phyloP scores from a whole-genome alignment of 1,284 basidiomycete species.

The Irpex sp. region DNA sequence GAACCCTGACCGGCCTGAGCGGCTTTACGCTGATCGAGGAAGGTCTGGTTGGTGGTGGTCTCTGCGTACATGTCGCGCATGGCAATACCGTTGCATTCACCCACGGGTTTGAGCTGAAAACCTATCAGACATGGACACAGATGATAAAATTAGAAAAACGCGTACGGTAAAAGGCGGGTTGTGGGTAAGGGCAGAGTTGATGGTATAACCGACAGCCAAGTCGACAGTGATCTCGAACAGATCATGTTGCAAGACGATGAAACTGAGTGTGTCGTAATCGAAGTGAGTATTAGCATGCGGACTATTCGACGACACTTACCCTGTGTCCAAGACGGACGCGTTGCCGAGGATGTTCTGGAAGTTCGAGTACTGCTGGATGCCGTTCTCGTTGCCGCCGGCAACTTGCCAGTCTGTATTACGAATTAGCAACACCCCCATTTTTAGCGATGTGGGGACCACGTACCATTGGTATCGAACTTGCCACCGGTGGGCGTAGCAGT shows the following conservation, averaged over 20 bases:
- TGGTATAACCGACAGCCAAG: constrained; percentile 82
- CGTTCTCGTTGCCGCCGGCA: constrained; percentile 65
- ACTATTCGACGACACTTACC: constrained; percentile 31
- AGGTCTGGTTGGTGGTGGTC: constrained; percentile 55
- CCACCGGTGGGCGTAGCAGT: constrained; percentile 53
- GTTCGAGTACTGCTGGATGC: constrained; percentile 46
- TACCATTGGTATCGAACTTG: constrained; percentile 81
- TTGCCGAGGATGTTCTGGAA: constrained; percentile 65
- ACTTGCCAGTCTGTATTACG: constrained; percentile 72
- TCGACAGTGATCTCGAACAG: constrained; percentile 84
- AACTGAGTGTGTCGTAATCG: constrained; percentile 44
- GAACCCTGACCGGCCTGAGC: not conserved
- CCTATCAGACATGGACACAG: not conserved
- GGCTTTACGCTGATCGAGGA: constrained; percentile 38
- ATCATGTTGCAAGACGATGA: constrained; percentile 90
- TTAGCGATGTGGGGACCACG: constrained; percentile 9
- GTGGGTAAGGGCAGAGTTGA: constrained; percentile 64
- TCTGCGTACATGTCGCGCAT: constrained; percentile 59
- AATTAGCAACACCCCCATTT: constrained; percentile 16
- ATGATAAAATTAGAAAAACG: not conserved
- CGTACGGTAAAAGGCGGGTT: constrained; percentile 59
- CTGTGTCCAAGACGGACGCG: constrained; percentile 52
- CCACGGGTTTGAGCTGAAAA: constrained; percentile 59
- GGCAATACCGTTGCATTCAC: constrained; percentile 54
- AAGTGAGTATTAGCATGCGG: not conserved